Conservation (phyloP, 2,329 filamentous ascomycete species). For the Aspergillus sp. region DNA sequence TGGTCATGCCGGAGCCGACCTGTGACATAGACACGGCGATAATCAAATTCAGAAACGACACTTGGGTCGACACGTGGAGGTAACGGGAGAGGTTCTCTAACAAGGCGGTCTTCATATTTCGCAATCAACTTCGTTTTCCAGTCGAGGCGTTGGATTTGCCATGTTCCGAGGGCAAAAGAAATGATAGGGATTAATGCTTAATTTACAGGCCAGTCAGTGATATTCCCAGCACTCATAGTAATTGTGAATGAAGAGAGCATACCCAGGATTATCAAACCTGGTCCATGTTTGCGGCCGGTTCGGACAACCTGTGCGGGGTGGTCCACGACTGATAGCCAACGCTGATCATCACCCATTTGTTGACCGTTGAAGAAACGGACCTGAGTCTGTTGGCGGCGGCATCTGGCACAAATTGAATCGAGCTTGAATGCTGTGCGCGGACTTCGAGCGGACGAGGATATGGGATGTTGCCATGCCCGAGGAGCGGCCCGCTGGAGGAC, state of each 20-base stretch:
- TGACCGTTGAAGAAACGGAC: conserved; percentile 44
- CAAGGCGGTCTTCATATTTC: conserved; percentile 85
- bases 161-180: conserved; percentile 84
- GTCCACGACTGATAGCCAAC: conserved; percentile 84
- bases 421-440: conserved; percentile 21
- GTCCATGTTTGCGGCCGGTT: conserved; percentile 70
- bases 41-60: conserved; percentile 88
- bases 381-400: conserved; percentile 39
- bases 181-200: conserved; percentile 82
- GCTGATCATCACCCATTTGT: conserved; percentile 65
- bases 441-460: conserved; percentile 19
- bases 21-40: conserved; percentile 73
- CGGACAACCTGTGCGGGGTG: conserved; percentile 79
- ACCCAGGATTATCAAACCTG: conserved; percentile 77
- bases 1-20: conserved; percentile 80
- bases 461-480: conserved; percentile 23
- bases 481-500: conserved; percentile 24
- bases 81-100: conserved; percentile 80
- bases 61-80: conserved; percentile 78
- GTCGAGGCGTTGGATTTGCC: conserved; percentile 88
- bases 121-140: conserved; percentile 95
- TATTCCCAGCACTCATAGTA: neutral
- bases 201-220: neutral
- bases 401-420: conserved; percentile 37
- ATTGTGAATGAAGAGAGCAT: conserved; percentile 15